Percentiles rank a stretch among this genome's conserved stretches.
phyloP scores from a whole-genome alignment of 164 flowering plant species.

The Chimonanthus praecox region DNA sequence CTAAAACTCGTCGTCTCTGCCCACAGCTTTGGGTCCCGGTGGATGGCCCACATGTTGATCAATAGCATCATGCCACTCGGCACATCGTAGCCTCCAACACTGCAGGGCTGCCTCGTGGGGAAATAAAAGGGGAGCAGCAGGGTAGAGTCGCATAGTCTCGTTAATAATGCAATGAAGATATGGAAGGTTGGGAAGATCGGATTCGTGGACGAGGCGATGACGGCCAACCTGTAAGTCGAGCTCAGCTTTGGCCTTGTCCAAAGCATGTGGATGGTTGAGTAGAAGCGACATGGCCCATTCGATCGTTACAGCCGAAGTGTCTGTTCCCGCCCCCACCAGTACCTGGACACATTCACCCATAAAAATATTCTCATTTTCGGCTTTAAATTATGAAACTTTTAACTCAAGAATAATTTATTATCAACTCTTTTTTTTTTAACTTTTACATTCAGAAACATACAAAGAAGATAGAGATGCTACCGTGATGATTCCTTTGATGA shows the following conservation, averaged over 20 bases:
- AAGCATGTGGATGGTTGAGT: conserved; percentile 27
- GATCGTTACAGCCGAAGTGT: conserved; percentile 27
- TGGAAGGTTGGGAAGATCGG: conserved; percentile 30
- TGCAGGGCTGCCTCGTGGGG: conserved; percentile 41
- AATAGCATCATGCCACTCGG: conserved; percentile 37
- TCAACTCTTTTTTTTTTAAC: not conserved
- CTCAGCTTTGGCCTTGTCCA: conserved; percentile 29
- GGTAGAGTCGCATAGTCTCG: conserved; percentile 43
- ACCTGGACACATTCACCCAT: conserved; percentile 12
- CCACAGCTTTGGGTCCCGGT: conserved; percentile 49
- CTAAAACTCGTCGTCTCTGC: conserved; percentile 34
- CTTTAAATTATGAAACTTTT: too few species aligned
- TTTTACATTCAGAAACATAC: not conserved
- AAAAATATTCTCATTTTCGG: not conserved
- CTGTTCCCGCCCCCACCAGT: conserved; percentile 39
- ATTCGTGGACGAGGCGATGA: conserved; percentile 30
- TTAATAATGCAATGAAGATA: conserved; percentile 33
- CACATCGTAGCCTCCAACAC: conserved; percentile 29
- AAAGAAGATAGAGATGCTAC: conserved; percentile 12
- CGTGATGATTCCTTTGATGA: conserved; percentile 27
- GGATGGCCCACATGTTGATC: conserved; percentile 44
- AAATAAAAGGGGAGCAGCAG: conserved; percentile 35
- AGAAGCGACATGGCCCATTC: conserved; percentile 52
- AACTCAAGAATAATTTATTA: too few species aligned
- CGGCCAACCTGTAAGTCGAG: conserved; percentile 27